Evolutionary conservation across 768 basidiomycete genomes (phyloP), one percentile per base, ranked within the genome.

Genomic region (Cystobasidium onofrii): DNA sequence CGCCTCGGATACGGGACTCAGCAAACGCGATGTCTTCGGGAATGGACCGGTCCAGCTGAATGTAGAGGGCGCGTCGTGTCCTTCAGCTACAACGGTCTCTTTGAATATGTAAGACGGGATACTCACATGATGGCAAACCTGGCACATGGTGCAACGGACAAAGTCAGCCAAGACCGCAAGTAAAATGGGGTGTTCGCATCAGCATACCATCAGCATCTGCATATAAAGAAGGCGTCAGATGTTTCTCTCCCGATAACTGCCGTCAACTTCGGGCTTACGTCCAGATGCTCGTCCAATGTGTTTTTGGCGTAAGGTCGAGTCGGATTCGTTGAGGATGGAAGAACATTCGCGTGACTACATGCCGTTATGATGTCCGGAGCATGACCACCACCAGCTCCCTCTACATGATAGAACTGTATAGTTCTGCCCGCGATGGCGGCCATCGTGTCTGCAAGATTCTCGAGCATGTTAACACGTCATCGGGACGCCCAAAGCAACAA

Each of bases 291-390:
- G 75, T 96, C 93, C 7, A 98, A 84, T 0, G 96, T 99, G 80
- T 98, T 98, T 36, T 84, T 83, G 0, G 92, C 86, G 80, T 88
- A 98, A 0, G 96, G 96, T 46, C 96, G 85, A 0, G 96, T 98
- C 6, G 96, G 96, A 79, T 94, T 99, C 3, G 96, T 99, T 10
- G 96, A 98, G 9, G 91, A 92, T 0, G 96, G 96, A 10, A 98
- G 83, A 1, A 98, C 93, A 73, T 97, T 95, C 0, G 87, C 83
- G 7, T 87, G 86, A 33, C 90, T 91, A 75, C 92, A 95, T 25
- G 97, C 94, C n/a, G 91, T 89, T 80, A 99, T 95, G 81, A 98
- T 97, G 78, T 98, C 96, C 0, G 96, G 96, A 1, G 95, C 95
- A 80, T 97, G 95, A 15, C 96, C 93, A 17, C 93, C 92, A 62